phyloP scores from a whole-genome alignment of 1,139 yeast species.

The Saccharomyces pastorianus region DNA sequence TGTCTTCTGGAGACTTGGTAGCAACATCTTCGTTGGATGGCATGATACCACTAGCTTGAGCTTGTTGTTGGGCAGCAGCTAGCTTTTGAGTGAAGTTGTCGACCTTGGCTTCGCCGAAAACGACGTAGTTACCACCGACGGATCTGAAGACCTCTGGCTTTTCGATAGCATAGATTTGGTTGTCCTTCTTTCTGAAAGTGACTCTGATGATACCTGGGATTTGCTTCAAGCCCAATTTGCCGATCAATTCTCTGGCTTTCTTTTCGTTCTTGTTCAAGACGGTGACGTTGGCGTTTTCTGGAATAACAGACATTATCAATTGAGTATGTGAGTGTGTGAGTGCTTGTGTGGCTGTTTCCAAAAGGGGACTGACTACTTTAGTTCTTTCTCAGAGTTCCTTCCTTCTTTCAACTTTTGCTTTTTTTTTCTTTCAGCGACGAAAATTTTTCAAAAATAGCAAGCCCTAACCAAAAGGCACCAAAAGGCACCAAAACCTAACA shows the following conservation, averaged over 20 bases:
- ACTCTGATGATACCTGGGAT: constrained; percentile 92
- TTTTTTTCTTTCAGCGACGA: not conserved
- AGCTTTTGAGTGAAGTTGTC: constrained; percentile 85
- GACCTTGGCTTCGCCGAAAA: constrained; percentile 95
- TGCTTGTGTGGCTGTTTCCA: not conserved
- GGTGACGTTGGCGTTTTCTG: constrained; percentile 42
- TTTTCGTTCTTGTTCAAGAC: constrained; percentile 86
- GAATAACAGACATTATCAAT: constrained; percentile 5
- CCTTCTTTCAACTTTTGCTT: not conserved
- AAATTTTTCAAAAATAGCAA: not conserved
- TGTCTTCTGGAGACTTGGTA: constrained; percentile 36
- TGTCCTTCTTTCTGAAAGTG: constrained; percentile 90
- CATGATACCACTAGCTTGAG: constrained; percentile 35
- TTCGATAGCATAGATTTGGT: constrained; percentile 87
- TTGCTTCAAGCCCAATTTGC: constrained; percentile 85
- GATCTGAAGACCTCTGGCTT: constrained; percentile 93
- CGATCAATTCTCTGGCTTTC: constrained; percentile 88
- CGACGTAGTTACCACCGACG: constrained; percentile 89
- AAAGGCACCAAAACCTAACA: not conserved
- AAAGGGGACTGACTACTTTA: not conserved
- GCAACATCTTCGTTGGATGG: constrained; percentile 33
- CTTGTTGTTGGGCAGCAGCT: constrained; percentile 63
- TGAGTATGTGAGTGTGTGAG: not conserved
- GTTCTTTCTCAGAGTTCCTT: not conserved
- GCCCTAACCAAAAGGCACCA: not conserved